phyloP scores from a whole-genome alignment of 2,329 filamentous ascomycete genomes.

The Pseudocercospora fuligena region DNA sequence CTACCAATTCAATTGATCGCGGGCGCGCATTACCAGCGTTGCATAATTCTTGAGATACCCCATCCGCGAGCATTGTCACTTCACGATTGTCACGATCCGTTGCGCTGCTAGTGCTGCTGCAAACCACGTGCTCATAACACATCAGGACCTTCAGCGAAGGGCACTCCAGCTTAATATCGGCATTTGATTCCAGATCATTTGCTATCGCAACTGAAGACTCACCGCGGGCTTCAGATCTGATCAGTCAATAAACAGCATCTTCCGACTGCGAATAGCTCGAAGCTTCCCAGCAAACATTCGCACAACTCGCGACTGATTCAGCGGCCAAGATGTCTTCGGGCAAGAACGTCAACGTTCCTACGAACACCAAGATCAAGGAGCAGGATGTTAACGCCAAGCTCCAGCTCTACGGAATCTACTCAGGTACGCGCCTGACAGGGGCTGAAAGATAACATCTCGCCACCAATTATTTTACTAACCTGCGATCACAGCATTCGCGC shows the following conservation, averaged over 20 bases:
- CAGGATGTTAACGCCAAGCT: slow-evolving; percentile 89
- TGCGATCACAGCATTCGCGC: slow-evolving; percentile 69
- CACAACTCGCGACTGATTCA: slow-evolving; percentile 1
- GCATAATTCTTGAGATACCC: slow-evolving; percentile 29
- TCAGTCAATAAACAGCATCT: slow-evolving; percentile 5
- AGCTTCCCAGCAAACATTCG: background rate
- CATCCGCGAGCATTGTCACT: slow-evolving; percentile 12
- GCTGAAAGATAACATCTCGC: slow-evolving; percentile 48
- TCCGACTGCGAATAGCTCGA: background rate
- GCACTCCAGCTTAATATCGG: slow-evolving; percentile 4
- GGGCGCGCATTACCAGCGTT: slow-evolving; percentile 17
- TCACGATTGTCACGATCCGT: slow-evolving; percentile 6
- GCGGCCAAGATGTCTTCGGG: slow-evolving; percentile 37
- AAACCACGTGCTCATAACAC: slow-evolving; percentile 16
- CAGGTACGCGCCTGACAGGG: slow-evolving; percentile 32
- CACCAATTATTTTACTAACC: slow-evolving; percentile 11
- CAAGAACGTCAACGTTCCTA: slow-evolving; percentile 70
- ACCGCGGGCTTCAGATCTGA: slow-evolving; percentile 7
- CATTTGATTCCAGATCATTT: slow-evolving; percentile 4
- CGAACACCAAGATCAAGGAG: slow-evolving; percentile 76
- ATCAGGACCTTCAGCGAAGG: slow-evolving; percentile 1
- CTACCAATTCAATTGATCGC: slow-evolving; percentile 9
- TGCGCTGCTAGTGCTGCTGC: slow-evolving; percentile 15
- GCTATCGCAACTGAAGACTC: slow-evolving; percentile 8
- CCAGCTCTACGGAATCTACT: slow-evolving; percentile 88